Percentiles rank a stretch among this genome's conserved stretches.
Conservation (phyloP, 2,329 filamentous ascomycete species). For the Nemania bipapillata region DNA sequence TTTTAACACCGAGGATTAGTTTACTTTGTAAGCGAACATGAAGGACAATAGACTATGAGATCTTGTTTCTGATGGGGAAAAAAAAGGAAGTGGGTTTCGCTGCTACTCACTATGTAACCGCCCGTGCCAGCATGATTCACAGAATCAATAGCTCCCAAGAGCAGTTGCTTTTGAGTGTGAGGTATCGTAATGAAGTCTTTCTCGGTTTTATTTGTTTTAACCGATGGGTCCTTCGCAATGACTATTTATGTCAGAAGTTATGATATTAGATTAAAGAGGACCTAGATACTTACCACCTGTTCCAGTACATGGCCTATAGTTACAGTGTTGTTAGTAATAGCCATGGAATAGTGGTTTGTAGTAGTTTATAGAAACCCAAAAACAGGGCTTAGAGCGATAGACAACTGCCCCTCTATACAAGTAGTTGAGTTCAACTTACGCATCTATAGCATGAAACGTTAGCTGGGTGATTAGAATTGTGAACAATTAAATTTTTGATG, state of each 20-base stretch:
- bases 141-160: slow-evolving; percentile 93
- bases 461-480: neutral
- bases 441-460: slow-evolving; percentile 53
- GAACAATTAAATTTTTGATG: neutral
- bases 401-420: neutral
- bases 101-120: slow-evolving; percentile 72
- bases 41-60: slow-evolving; percentile 58
- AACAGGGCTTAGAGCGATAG: neutral
- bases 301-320: slow-evolving; percentile 79
- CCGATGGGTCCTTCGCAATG: slow-evolving; percentile 93
- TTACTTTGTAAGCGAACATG: slow-evolving; percentile 52
- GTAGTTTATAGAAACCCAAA: too few species aligned
- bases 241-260: slow-evolving; percentile 54
- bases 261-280: neutral
- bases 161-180: slow-evolving; percentile 92
- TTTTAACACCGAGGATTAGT: slow-evolving; percentile 9
- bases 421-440: slow-evolving; percentile 57
- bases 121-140: slow-evolving; percentile 91
- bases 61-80: neutral
- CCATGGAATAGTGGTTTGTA: neutral
- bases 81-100: neutral
- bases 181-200: slow-evolving; percentile 93
- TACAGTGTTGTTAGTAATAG: slow-evolving; percentile 67
- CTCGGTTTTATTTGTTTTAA: slow-evolving; percentile 98
- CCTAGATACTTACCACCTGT: slow-evolving; percentile 71